Conservation (phyloP, 1,139 yeast genomes). For the Arxiozyma bovina region DNA sequence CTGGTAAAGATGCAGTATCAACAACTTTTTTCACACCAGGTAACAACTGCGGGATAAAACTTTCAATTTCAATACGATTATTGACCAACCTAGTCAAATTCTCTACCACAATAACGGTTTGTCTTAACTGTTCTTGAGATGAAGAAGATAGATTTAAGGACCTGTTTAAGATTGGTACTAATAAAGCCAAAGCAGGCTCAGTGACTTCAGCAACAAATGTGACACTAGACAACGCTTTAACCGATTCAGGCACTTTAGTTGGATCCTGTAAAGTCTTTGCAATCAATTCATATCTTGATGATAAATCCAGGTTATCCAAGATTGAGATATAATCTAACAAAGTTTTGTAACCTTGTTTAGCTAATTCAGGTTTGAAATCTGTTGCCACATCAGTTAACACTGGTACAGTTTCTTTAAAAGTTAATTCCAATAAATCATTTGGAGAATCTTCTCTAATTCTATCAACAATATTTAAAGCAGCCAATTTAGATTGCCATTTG, state of each 20-base stretch:
- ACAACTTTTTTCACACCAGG: slow-evolving; percentile 89
- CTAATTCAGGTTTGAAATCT: slow-evolving; percentile 93
- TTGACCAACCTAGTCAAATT: slow-evolving; percentile 92
- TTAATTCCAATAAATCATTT: slow-evolving; percentile 72
- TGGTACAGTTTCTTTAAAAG: slow-evolving; percentile 74
- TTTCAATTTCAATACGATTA: slow-evolving; percentile 84
- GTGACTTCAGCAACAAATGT: slow-evolving; percentile 98
- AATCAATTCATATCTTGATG: slow-evolving; percentile 76
- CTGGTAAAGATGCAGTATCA: slow-evolving; percentile 88
- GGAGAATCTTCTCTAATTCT: slow-evolving; percentile 73
- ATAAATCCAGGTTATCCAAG: slow-evolving; percentile 85
- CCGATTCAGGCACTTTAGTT: slow-evolving; percentile 76
- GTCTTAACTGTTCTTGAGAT: slow-evolving; percentile 92
- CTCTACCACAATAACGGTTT: slow-evolving; percentile 92
- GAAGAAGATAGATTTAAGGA: slow-evolving; percentile 78
- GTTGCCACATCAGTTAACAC: slow-evolving; percentile 81
- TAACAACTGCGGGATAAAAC: slow-evolving; percentile 71
- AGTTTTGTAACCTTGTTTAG: slow-evolving; percentile 70
- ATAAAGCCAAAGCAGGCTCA: slow-evolving; percentile 81
- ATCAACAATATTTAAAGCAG: slow-evolving; percentile 66
- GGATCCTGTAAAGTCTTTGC: slow-evolving; percentile 88
- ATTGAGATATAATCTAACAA: slow-evolving; percentile 67
- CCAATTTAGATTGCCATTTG: slow-evolving; percentile 87
- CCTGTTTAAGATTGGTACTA: slow-evolving; percentile 88
- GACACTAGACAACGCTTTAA: slow-evolving; percentile 82